phyloP scores from a whole-genome alignment of 2,329 filamentous ascomycete species.

The Xylaria sp. region DNA sequence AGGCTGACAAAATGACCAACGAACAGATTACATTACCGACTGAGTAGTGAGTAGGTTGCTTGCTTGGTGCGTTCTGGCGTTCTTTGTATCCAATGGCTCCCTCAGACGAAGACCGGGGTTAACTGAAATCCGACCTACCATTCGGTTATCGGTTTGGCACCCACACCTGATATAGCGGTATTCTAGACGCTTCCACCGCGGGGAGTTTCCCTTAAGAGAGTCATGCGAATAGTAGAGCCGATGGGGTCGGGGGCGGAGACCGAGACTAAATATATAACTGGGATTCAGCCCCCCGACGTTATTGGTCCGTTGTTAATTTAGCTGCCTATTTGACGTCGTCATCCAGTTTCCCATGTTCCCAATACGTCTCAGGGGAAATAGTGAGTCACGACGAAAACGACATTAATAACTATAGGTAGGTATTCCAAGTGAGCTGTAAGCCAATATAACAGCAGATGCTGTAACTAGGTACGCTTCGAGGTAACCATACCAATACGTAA shows the following conservation, averaged over 20 bases:
- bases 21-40: too few relatives aligned
- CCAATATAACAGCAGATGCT: too few relatives aligned
- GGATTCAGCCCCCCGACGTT: slow-evolving; percentile 7
- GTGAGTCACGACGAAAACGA: slow-evolving; percentile 22
- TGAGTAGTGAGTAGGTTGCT: too few relatives aligned
- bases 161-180: slow-evolving; percentile 8
- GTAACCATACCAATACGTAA: background rate
- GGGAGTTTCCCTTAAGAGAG: background rate
- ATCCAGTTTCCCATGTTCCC: slow-evolving; percentile 18
- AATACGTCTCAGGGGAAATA: background rate
- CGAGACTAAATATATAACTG: slow-evolving; percentile 11
- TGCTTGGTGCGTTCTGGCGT: background rate
- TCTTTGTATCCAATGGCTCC: slow-evolving; percentile 9
- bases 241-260: background rate
- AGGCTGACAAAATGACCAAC: slow-evolving; percentile 28
- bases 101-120: background rate
- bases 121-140: slow-evolving; percentile 16
- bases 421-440: background rate
- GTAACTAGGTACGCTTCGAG: background rate
- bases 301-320: slow-evolving; percentile 26
- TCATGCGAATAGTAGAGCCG: slow-evolving; percentile 7
- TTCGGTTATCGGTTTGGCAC: background rate
- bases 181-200: background rate
- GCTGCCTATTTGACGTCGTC: slow-evolving; percentile 32
- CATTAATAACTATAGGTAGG: background rate